Base-by-base conservation (phyloP, 176 grass and related monocot genomes). In the Chloris gayana region DNA sequence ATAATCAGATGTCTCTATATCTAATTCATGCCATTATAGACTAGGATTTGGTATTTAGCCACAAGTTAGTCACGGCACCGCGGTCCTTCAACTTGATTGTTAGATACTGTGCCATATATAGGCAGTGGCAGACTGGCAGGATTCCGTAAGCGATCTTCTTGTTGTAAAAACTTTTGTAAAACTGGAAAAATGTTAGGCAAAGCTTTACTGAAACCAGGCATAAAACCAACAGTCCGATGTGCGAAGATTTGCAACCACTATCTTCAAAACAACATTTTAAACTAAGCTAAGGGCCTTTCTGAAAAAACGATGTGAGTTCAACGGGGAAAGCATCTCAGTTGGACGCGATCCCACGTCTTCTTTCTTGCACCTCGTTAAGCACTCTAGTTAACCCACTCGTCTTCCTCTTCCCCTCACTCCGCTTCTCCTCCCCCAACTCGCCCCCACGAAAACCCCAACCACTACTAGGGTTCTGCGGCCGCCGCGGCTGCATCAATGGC, bases 401-500 rank as follows among this genome's bases (percentile, higher is more conserved):
- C 72, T 25, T 59, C 41, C 42, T 37, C 35, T 37, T 37, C 35
- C 59, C 42, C 53, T 24, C 65, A 24, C 69, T 35, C 42, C 54
- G 33, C 29, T 15, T 39, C 64, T 10, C 32, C 21, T 50, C 24
- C 69, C n/a, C 17, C 65, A 44, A 31, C 64, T 70, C 31, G 56
- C 2, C 68, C 80, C 31, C 73, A 63, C 44, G n/a, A 39, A 45
- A 63, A 46, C 81, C 77, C 67, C 53, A 70, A 47, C 35, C 51
- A 38, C 67, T 19, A 6, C 68, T 85, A 85, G 83, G 83, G 69
- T 85, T 84, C 81, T 82, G 19, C 70, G 31, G 12, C 77, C 64
- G 30, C 84, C 74, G 53, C 37, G 12, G 80, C 83, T 64, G 67
- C 53, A 10, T 73, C 78, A 84, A 77, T 74, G 83, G 72, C 79